Percentiles rank a stretch among this genome's conserved stretches.
Evolutionary conservation across 192 early-diverging fungal species (phyloP).

Genomic region (Backusella psychrophila): DNA sequence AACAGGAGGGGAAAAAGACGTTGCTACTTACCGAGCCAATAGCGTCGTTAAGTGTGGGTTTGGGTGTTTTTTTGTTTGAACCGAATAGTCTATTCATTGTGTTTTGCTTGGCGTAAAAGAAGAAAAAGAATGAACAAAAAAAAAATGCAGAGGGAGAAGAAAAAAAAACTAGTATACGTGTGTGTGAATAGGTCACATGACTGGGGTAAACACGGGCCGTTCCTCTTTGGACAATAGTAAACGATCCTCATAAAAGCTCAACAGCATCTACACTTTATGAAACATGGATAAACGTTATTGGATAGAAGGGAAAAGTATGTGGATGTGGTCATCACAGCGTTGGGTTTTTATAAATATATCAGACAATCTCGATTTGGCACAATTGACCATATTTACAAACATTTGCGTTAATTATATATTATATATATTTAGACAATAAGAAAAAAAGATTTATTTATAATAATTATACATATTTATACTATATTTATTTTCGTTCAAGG

Average conservation of each 20-base stretch:
- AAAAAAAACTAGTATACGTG: background rate
- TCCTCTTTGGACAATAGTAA: too few species aligned
- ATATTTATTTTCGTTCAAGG: background rate
- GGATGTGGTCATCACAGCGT: background rate
- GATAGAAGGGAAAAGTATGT: too few species aligned
- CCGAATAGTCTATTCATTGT: constrained; percentile 94
- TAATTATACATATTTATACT: background rate
- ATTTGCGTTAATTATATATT: background rate
- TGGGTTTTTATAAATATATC: too few species aligned
- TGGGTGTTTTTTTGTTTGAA: constrained; percentile 79
- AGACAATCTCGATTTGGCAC: too few species aligned
- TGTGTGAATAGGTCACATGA: background rate
- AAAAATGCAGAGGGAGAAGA: background rate
- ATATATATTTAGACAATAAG: background rate
- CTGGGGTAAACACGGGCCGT: too few species aligned
- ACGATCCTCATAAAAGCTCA: too few species aligned
- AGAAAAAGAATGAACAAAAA: background rate
- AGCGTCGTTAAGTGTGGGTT: constrained; percentile 87
- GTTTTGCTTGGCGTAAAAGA: too few species aligned
- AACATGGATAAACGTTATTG: too few species aligned
- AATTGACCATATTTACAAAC: background rate
- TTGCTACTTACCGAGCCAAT: constrained; percentile 39
- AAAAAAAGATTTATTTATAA: background rate
- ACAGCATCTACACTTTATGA: too few species aligned
- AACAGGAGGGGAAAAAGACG: background rate